Evolutionary conservation across 75 land plant species (phyloP).

Genomic region (Isoetes taiwanensis): DNA sequence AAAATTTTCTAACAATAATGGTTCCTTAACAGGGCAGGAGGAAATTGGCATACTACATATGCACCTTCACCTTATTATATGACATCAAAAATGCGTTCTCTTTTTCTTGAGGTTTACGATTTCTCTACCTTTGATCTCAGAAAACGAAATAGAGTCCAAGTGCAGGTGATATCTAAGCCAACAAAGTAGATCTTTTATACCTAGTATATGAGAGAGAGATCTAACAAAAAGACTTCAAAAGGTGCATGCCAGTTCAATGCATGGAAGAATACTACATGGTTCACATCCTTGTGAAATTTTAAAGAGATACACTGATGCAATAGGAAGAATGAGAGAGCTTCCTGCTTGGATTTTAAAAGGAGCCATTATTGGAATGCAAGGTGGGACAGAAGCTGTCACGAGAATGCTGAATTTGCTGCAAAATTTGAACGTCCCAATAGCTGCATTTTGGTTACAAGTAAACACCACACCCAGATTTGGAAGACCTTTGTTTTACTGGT

Average conservation of each 20-base stretch:
- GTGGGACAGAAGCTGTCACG: constrained; percentile 66
- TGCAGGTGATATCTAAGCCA: constrained; percentile 74
- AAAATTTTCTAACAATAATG: too few relatives aligned
- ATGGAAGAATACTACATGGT: constrained; percentile 67
- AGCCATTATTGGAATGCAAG: constrained; percentile 89
- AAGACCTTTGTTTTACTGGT: too few relatives aligned
- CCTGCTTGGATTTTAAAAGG: constrained; percentile 82
- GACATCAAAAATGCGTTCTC: constrained; percentile 69
- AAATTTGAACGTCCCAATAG: constrained; percentile 45
- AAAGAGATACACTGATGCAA: constrained; percentile 51
- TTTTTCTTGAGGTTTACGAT: constrained; percentile 71
- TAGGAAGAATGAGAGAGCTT: constrained; percentile 71
- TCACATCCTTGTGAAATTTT: constrained; percentile 57
- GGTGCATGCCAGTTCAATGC: constrained; percentile 34
- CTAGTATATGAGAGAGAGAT: too few relatives aligned
- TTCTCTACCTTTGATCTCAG: constrained; percentile 73
- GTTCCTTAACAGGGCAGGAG: constrained; percentile 56
- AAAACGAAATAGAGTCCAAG: constrained; percentile 46
- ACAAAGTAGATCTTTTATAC: too few relatives aligned
- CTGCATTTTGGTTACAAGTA: constrained; percentile 96
- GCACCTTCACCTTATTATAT: constrained; percentile 83
- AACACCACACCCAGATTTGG: too few relatives aligned
- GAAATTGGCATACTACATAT: constrained; percentile 80
- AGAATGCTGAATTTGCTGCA: constrained; percentile 40
- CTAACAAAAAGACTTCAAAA: too few relatives aligned